phyloP scores from a whole-genome alignment of 1,284 basidiomycete species.

The Austroboletus rostrupii region DNA sequence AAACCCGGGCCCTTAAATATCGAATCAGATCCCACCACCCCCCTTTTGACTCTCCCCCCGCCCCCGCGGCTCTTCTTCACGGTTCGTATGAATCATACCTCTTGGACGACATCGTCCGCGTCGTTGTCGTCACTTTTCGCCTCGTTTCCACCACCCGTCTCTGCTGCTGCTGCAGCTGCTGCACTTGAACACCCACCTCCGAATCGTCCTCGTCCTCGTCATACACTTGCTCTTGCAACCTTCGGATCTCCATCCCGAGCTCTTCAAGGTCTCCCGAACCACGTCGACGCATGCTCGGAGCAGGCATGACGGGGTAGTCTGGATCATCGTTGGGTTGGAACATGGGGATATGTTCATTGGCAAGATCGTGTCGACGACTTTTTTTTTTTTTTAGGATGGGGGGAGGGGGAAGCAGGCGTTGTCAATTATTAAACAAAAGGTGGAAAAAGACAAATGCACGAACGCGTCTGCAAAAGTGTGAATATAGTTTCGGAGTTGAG shows the following conservation, averaged over 20 bases:
- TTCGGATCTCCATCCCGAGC: conserved; percentile 81
- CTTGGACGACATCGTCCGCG: conserved; percentile 53
- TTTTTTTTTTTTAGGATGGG: not conserved
- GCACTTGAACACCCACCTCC: conserved; percentile 13
- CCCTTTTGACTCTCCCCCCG: too few species aligned
- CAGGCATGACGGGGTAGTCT: conserved; percentile 48
- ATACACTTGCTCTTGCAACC: conserved; percentile 55
- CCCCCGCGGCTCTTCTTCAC: too few species aligned
- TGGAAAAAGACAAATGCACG: conserved; percentile 32
- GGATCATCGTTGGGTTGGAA: conserved; percentile 40
- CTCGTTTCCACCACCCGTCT: conserved; percentile 52
- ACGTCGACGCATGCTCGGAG: conserved; percentile 63
- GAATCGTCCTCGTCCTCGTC: conserved; percentile 21
- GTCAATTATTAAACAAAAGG: conserved; percentile 3
- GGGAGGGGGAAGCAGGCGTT: not conserved
- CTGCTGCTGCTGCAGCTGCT: conserved; percentile 34
- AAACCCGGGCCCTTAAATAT: not conserved
- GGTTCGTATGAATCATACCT: conserved; percentile 54
- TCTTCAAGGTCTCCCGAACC: conserved; percentile 50
- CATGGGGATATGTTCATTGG: conserved; percentile 87
- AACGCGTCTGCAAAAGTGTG: conserved; percentile 90
- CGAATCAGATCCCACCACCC: not conserved
- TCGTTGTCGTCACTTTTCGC: conserved; percentile 39
- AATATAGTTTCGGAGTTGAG: conserved; percentile 77
- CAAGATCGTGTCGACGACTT: conserved; percentile 82